Base-by-base conservation (phyloP, 2,329 filamentous ascomycete species). In the Xylaria sp. region DNA sequence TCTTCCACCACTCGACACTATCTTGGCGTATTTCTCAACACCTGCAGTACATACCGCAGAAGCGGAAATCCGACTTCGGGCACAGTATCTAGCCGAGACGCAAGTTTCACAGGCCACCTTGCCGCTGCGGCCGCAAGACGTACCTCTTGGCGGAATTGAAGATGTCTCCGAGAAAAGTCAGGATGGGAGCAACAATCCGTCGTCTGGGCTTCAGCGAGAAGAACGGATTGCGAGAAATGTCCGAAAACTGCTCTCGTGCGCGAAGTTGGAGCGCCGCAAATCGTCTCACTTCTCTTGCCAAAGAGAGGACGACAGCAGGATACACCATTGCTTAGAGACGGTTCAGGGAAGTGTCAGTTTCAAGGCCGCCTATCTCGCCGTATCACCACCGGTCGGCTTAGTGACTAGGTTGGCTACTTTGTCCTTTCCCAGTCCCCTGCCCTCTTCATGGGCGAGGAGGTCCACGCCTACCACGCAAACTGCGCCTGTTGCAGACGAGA, bases 61-160 rank as follows among this genome's bases (percentile, higher is more conserved):
- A 0, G 86, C 89, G 15, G 91, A 94, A 74, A 92, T 97, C 57
- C 84, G 91, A 2, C 82, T 91, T 0, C 88, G 90, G 55, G 94
- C 94, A 0, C 84, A 88, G 54, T 88, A 89, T 67, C 83, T 97
- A 6, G 91, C 92, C 1, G 84, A 85, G 31, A 86, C 90, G 72
- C 90, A 90, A 72, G 89, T 86, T 61, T 78, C 81, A 1, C 82
- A 86, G 18, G 81, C 64, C 31, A 25, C 34, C 2, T 80, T 79
- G 2, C 78, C 77, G 28, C 76, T 78, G 41, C 79, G 74, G 51
- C 79, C 80, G 4, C 75, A 82, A 2, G 82, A 83, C 1, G 77
- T 88, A 67, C 83, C 86, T 23, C 74, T 88, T 7, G 87, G 87
- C 1, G 86, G 86, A 15, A 82, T 84, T 28, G 86, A 87, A 56